Percentiles rank a stretch among this genome's conserved stretches.
Evolutionary conservation across 164 flowering plant species (phyloP).

Genomic region (Dillenia turbinata): DNA sequence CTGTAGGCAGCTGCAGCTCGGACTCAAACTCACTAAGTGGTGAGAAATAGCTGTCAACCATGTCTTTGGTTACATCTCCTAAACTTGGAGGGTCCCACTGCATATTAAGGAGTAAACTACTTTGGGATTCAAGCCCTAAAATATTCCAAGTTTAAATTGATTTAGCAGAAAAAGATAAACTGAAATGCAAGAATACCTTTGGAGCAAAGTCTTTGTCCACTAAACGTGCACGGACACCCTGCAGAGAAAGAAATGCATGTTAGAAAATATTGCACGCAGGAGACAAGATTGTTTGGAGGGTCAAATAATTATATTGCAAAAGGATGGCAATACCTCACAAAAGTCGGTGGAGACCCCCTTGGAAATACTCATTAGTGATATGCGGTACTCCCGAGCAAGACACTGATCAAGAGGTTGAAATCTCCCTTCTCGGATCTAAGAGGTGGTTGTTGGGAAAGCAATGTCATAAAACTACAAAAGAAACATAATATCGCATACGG

Average conservation of each 20-base stretch:
- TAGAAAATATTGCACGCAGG: neutral
- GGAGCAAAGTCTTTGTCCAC: constrained; percentile 88
- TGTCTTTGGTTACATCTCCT: constrained; percentile 67
- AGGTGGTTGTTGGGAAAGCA: neutral
- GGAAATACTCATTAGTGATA: constrained; percentile 56
- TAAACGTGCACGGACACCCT: constrained; percentile 88
- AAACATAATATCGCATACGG: neutral
- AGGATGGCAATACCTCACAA: constrained; percentile 49
- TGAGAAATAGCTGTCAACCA: constrained; percentile 62
- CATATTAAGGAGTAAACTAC: constrained; percentile 10
- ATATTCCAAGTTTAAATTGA: neutral
- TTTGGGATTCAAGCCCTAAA: neutral
- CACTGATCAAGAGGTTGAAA: constrained; percentile 83
- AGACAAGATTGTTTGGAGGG: neutral
- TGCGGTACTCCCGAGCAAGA: constrained; percentile 71
- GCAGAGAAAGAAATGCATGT: neutral
- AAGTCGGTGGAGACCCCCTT: constrained; percentile 63
- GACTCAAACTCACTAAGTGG: constrained; percentile 57
- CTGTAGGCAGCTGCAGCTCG: constrained; percentile 64
- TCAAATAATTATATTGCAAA: neutral
- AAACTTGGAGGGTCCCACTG: constrained; percentile 86
- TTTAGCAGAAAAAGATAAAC: neutral
- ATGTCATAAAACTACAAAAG: neutral
- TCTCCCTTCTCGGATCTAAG: constrained; percentile 85
- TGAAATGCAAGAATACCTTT: constrained; percentile 44